Evolutionary conservation across 148 eudicot genomes (phyloP), one percentile per base, ranked within the genome.

Genomic region (Fagopyrum esculentum): DNA sequence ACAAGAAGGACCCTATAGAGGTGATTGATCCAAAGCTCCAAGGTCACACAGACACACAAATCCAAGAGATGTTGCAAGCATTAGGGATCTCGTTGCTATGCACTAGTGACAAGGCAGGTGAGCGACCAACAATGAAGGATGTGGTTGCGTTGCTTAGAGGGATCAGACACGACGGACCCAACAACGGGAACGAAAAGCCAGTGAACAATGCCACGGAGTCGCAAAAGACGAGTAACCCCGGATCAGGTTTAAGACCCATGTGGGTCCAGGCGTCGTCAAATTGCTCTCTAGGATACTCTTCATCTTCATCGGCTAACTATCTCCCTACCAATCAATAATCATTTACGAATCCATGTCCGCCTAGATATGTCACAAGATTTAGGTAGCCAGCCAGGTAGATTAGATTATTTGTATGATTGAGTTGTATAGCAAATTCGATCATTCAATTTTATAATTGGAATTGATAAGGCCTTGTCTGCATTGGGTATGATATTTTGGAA

Each of bases 71-170:
- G 95, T 87, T 93, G 4, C 98, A 93, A 77, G 87, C 93, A 2
- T 80, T 93, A 1, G 98, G 97, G 57, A 91, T 93, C 10, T 83
- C 98, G 45, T 85, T 93, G 5, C 81, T 93, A 16, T 93, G 98
- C 85, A 89, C 95, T 0, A 91, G 97, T 73, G 85, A 88, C 15
- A 90, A 93, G 0, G 81, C 93, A 0, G 86, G 84, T 17, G 98
- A 93, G 66, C 90, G 98, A 1, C 98, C 98, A 5, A 82, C 95
- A 16, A 93, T 93, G 98, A 93, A 93, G 66, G 98, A 93, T 43
- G 97, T 93, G 0, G 97, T 86, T 17, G 97, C 86, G 0, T 72
- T 93, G 48, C 52, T 93, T 51, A 86, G 79, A 69, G 98, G 86
- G 78, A 85, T 93, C 17, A 74, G 82, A 9, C 93, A 91, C 22